These are phyloP conservation scores for Raffaelea arxii DNA, from an alignment of 2,329 filamentous ascomycete species.

Conservation along the genomic window DNA sequence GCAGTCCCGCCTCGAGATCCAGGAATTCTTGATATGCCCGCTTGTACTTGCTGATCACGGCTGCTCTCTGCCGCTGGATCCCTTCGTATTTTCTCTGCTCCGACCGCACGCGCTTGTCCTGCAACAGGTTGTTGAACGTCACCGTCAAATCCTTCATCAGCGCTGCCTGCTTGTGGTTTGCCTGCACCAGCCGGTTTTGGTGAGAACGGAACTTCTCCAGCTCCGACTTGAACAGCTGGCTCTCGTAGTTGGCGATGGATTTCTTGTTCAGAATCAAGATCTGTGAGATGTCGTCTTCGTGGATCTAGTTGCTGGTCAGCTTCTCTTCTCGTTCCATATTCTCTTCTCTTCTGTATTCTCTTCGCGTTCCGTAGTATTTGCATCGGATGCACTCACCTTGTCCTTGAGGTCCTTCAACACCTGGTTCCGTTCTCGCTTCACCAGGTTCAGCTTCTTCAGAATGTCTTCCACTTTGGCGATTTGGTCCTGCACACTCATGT, in stretches of 20 bases:
- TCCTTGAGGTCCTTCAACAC: conserved; percentile 96
- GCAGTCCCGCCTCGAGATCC: conserved; percentile 75
- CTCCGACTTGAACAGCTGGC: conserved; percentile 86
- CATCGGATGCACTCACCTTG: conserved; percentile 52
- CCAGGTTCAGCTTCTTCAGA: conserved; percentile 78
- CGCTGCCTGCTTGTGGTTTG: conserved; percentile 88
- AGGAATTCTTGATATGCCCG: conserved; percentile 88
- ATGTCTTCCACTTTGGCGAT: conserved; percentile 83
- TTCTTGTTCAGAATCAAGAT: conserved; percentile 98
- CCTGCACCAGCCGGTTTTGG: conserved; percentile 82
- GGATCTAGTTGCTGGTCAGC: conserved; percentile 48
- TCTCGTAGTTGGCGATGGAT: conserved; percentile 83
- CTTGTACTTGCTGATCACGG: conserved; percentile 79
- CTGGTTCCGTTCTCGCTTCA: conserved; percentile 86
- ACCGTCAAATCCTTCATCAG: conserved; percentile 91
- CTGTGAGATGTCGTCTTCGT: conserved; percentile 94
- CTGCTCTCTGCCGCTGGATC: conserved; percentile 71
- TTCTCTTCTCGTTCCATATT: neutral
- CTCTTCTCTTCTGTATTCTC: neutral
- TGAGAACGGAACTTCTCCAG: conserved; percentile 95
- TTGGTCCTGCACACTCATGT: conserved; percentile 81
- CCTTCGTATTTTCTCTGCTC: conserved; percentile 94
- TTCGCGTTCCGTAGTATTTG: neutral
- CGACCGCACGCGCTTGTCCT: conserved; percentile 85
- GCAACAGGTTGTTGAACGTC: conserved; percentile 76